phyloP scores from a whole-genome alignment of 2,329 filamentous ascomycete species.

The Aspergillus piperis region DNA sequence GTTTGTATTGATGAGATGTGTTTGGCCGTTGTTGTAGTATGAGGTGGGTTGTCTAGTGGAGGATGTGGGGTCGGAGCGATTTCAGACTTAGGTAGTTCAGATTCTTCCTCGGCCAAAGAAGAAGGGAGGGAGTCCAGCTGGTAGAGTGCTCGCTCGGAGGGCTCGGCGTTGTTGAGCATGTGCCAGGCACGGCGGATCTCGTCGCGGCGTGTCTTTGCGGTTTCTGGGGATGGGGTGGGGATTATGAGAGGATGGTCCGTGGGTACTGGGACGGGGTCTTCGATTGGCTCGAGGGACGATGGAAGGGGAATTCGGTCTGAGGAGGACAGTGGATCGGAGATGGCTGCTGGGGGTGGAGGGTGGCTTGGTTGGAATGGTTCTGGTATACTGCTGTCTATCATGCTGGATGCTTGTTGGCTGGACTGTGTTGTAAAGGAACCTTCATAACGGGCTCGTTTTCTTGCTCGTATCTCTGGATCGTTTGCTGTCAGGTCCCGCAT shows the following conservation, averaged over 20 bases:
- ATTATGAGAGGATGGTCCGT: constrained; percentile 8
- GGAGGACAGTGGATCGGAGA: neutral
- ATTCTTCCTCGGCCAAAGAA: constrained; percentile 21
- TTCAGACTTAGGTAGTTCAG: neutral
- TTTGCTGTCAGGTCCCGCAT: constrained; percentile 51
- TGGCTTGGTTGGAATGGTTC: neutral
- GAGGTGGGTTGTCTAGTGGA: neutral
- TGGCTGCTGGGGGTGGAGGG: neutral
- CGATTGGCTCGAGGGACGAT: constrained; percentile 15
- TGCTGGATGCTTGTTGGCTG: constrained; percentile 22
- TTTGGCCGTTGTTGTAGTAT: neutral
- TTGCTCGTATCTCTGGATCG: constrained; percentile 20
- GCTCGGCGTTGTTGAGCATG: constrained; percentile 25
- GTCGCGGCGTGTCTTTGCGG: constrained; percentile 22
- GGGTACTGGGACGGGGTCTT: constrained; percentile 1
- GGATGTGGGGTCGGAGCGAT: neutral
- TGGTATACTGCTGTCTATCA: neutral
- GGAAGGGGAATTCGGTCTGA: constrained; percentile 5
- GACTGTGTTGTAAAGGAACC: constrained; percentile 21
- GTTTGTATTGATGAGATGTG: neutral
- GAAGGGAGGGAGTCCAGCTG: constrained; percentile 32
- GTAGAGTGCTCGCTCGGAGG: constrained; percentile 19
- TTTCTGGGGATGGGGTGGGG: constrained; percentile 4
- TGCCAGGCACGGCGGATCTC: constrained; percentile 29
- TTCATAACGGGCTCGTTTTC: constrained; percentile 24